A percentile compares a stretch with the other conserved stretches of the same genome.
Evolutionary conservation across 108 stramenopile genomes (phyloP).

Genomic region (Nitzschia putrida): DNA sequence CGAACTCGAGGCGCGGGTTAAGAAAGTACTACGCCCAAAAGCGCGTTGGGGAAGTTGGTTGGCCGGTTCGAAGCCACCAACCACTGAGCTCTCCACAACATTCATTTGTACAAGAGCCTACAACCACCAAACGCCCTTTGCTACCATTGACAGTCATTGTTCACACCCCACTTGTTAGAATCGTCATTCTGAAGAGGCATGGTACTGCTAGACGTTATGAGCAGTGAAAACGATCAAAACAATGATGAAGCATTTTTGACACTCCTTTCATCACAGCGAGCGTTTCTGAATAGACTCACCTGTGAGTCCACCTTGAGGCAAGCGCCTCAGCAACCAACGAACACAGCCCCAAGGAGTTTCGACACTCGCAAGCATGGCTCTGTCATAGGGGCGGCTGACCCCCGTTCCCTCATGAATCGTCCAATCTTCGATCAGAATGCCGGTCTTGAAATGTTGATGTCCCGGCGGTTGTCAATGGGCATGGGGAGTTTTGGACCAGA

Average conservation of each 20-base stretch:
- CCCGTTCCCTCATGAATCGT: slow-evolving; percentile 5
- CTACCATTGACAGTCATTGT: too few species aligned
- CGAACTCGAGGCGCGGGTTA: too few species aligned
- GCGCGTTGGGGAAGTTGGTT: too few species aligned
- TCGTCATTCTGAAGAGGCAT: background rate
- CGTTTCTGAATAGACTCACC: slow-evolving; percentile 31
- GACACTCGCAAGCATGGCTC: background rate
- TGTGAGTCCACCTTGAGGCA: slow-evolving; percentile 7
- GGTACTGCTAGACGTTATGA: slow-evolving; percentile 8
- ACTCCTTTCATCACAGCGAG: slow-evolving; percentile 37
- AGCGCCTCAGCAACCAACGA: background rate
- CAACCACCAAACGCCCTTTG: too few species aligned
- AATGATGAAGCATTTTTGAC: slow-evolving; percentile 42
- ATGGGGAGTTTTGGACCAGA: background rate
- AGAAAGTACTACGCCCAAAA: too few species aligned
- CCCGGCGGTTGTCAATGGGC: slow-evolving; percentile 2
- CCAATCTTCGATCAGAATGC: background rate
- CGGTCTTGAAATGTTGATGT: slow-evolving; percentile 3
- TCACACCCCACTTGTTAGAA: too few species aligned
- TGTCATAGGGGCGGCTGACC: background rate
- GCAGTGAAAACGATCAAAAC: slow-evolving; percentile 5
- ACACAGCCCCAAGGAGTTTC: background rate
- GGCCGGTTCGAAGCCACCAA: too few species aligned
- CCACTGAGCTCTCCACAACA: too few species aligned
- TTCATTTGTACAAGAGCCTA: too few species aligned